Base-by-base conservation (phyloP, 192 early-diverging fungal species). In the Mortierella claussenii region DNA sequence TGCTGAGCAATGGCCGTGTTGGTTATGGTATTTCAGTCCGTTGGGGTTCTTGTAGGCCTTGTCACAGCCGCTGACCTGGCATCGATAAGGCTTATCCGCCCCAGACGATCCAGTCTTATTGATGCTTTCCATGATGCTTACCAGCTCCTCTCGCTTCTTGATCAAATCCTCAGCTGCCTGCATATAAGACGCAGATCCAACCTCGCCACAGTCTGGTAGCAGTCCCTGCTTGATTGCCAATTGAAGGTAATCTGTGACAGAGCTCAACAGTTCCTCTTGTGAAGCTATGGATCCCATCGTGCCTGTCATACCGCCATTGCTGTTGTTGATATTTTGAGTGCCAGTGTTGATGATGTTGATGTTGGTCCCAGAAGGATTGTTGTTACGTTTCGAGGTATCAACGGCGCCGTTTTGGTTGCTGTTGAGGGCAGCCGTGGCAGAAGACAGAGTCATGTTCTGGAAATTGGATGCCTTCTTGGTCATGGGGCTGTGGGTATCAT, bases 1-100 rank as follows among this genome's bases (percentile, higher is more conserved):
- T 65, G 90, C 90, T 31, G 83, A 85, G 78, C 92, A 92, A 70
- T 98, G 97, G 13, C 95, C 95, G 71, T 98, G 96, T 73, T 92
- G 84, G 78, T 95, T 90, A 79, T 98, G 96, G 85, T 98, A 98
- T 79, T 98, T 98, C 61, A 98, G 84, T 24, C 97, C 96, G 45
- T 97, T 97, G 12, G 96, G 96, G 79, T 98, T 98, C 83, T 98
- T 98, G 86, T 98, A 98, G 3, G 95, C 89, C 84, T 98, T 97
- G 55, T 86, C 87, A 80, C 97, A 98, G 12, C 94, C 93, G 24
- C 83, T 78, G 31, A 95, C 80, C 7, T 89, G 89, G 82, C 95
- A 96, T 50, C 89, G 90, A 81, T 94, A 95, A 17, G 92, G 93
- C 70, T 94, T 92, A 60, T 95, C 92, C 63, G 61, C 79, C 9